Evolutionary conservation across 371 early-diverging fungal species (phyloP), one percentile per base, ranked within the genome.

Genomic region (Parasitella parasitica): DNA sequence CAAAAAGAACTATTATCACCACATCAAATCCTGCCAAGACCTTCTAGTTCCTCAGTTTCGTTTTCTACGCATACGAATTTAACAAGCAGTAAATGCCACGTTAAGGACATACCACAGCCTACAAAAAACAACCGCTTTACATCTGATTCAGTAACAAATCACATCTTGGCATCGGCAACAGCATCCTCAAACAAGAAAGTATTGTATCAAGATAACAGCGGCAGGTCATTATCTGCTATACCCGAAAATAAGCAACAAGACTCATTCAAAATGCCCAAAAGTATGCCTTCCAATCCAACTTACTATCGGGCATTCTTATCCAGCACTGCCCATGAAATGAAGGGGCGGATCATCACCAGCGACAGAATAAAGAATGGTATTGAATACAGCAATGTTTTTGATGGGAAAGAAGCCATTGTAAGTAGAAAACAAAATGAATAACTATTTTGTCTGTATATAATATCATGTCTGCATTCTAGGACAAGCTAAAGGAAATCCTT

Each of bases 361-460:
- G 83, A 86, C 8, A 83, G 89, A 35, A 80, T 79, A 41, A 91
- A 91, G 62, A 90, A 95, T 65, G 82, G 80, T 7, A 76, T 94
- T 20, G 90, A 92, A 69, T 91, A 95, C 70, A 82, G 77, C 35
- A 83, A 86, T 59, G 89, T 88, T 59, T 94, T 94, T 73, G 83
- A 86, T 38, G 96, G 95, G 15, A 77, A 85, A 60, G 91, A 92
- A 26, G 94, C 90, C 13, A 92, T 95, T 61, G 94, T 89, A 81
- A 48, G 18, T 39, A 11, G n/a, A 9, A n/a, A 8, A 18, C 2
- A 2, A 11, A 2, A 20, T 2, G 41, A 11, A 32, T 32, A 32
- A 32, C 7, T 16, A 37, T 37, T 4, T 37, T 4, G 6, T 37
- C 3, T 37, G 12, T 3, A 39, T 18, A 39, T 39, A 38, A 16